phyloP scores from a whole-genome alignment of 495 filamentous ascomycete species.

The Aspergillus egyptiacus region DNA sequence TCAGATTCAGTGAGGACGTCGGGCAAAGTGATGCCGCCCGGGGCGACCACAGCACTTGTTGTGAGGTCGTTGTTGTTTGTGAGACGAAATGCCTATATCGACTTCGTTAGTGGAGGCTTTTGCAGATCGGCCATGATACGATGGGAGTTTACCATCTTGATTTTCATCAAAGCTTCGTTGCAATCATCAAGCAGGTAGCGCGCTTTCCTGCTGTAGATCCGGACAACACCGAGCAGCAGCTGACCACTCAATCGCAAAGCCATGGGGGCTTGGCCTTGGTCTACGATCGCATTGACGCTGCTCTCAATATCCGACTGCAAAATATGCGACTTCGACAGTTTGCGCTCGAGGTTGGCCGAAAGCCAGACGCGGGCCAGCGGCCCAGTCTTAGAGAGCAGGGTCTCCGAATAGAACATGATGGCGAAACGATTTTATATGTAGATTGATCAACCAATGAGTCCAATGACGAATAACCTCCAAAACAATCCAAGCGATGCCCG shows the following conservation, averaged over 20 bases:
- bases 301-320: conserved; percentile 86
- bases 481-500: conserved; percentile 25
- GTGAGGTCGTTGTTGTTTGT: conserved; percentile 75
- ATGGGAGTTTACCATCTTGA: conserved; percentile 99
- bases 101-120: conserved; percentile 30
- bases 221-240: conserved; percentile 87
- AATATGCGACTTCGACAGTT: conserved; percentile 91
- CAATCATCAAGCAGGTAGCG: conserved; percentile 95
- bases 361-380: conserved; percentile 97
- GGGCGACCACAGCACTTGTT: conserved; percentile 54
- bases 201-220: conserved; percentile 96
- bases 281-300: conserved; percentile 90
- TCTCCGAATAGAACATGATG: conserved; percentile 97
- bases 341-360: conserved; percentile 94
- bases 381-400: conserved; percentile 91
- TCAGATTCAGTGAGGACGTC: conserved; percentile 88
- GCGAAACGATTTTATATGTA: conserved; percentile 5
- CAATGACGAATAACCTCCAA: conserved; percentile 6
- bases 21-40: conserved; percentile 68
- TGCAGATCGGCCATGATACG: too few relatives aligned
- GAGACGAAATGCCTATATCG: conserved; percentile 63
- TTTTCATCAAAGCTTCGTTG: conserved; percentile 93
- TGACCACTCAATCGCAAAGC: conserved; percentile 90
- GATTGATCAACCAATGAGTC: conserved; percentile 7
- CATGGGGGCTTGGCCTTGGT: conserved; percentile 89